Evolutionary conservation across 208 protist genomes (phyloP).

Genomic region (Acanthamoeba lenticulata): DNA sequence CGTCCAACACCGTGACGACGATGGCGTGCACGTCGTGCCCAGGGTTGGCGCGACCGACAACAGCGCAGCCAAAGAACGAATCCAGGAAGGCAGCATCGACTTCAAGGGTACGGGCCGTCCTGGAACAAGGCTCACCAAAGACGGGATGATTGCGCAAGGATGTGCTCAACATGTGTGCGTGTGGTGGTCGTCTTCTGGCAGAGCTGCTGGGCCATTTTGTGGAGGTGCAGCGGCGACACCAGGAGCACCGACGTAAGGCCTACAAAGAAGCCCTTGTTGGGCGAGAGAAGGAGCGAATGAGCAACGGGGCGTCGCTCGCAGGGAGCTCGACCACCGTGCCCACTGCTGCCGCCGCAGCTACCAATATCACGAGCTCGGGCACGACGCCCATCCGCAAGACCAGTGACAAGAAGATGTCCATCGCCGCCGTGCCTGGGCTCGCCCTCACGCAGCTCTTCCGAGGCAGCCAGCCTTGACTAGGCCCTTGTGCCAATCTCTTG

Average conservation of each 20-base stretch:
- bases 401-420: not conserved
- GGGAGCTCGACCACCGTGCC: too few relatives aligned
- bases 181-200: not conserved
- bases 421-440: not conserved
- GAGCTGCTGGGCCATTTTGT: slow-evolving; percentile 7
- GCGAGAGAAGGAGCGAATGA: not conserved
- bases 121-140: too few relatives aligned
- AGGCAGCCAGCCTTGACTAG: not conserved
- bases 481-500: too few relatives aligned
- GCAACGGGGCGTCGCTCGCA: not conserved
- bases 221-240: slow-evolving; percentile 31
- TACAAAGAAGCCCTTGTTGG: slow-evolving; percentile 18
- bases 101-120: not conserved
- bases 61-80: not conserved
- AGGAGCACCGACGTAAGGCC: slow-evolving; percentile 47
- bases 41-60: not conserved
- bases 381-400: not conserved
- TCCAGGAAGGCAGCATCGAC: not conserved
- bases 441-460: not conserved
- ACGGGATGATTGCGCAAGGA: too few relatives aligned
- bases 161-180: not conserved
- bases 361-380: not conserved
- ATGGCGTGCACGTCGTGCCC: not conserved
- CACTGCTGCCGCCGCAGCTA: too few relatives aligned
- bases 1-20: not conserved